These are phyloP conservation scores for Xenoacremonium recifei DNA, from an alignment of 2,329 filamentous ascomycete species.

Conservation along the genomic window DNA sequence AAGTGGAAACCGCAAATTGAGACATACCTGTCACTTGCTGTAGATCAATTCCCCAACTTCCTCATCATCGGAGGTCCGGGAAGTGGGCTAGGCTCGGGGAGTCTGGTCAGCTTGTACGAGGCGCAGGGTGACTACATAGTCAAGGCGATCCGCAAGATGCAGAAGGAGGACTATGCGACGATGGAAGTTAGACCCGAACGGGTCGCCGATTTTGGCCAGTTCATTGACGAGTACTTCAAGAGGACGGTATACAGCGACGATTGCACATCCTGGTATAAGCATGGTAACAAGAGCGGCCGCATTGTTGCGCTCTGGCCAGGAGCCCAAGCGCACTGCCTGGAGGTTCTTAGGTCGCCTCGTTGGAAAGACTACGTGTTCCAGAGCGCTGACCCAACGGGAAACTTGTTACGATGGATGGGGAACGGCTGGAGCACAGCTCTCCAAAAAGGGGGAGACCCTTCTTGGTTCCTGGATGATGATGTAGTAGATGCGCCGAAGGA, in stretches of 20 bases:
- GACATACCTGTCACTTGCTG: slow-evolving; percentile 44
- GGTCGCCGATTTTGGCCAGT: slow-evolving; percentile 9
- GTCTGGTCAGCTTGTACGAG: slow-evolving; percentile 46
- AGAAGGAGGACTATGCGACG: slow-evolving; percentile 19
- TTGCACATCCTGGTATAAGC: no score
- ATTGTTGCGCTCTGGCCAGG: no score
- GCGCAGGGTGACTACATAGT: slow-evolving; percentile 35
- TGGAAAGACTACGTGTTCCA: no score
- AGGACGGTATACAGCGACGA: slow-evolving; percentile 13
- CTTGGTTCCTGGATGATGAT: no score
- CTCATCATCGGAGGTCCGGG: slow-evolving; percentile 51
- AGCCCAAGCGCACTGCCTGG: no score
- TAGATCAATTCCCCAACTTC: slow-evolving; percentile 49
- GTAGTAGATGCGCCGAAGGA: no score
- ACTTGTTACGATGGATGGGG: no score
- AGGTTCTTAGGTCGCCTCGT: no score
- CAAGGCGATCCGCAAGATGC: slow-evolving; percentile 21
- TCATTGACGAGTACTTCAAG: slow-evolving; percentile 14
- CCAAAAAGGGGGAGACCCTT: no score
- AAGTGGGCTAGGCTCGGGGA: slow-evolving; percentile 45
- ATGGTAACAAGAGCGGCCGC: no score
- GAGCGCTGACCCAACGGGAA: no score
- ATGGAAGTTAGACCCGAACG: slow-evolving; percentile 5
- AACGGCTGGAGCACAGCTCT: no score
- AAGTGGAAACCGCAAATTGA: slow-evolving; percentile 39